Base-by-base conservation (phyloP, 768 basidiomycete species). In the Leucocoprinus leucothites region DNA sequence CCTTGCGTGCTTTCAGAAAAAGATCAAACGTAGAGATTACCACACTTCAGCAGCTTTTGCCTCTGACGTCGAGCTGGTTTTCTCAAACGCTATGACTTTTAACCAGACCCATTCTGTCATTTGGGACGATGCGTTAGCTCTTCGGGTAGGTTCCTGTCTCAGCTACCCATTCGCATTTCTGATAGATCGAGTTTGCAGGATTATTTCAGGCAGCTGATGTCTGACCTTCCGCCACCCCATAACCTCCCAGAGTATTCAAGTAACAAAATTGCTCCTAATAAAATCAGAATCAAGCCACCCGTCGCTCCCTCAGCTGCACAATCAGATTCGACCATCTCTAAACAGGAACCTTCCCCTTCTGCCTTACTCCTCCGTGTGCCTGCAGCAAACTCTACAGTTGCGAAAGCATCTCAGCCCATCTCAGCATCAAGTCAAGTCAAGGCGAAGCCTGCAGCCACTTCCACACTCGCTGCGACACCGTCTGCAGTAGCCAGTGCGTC, bases 41-140 rank as follows among this genome's bases (percentile, higher is more conserved):
- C 63, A 66, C 19, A 80, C 76, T 1, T 72, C 81, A 4, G 74
- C 79, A 3, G 86, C 88, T 22, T 96, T 95, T 64, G 86, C 87
- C 42, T 82, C 82, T 8, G 95, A 98, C 57, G 87, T 95, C 13
- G 91, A 94, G 62, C 79, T 94, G 40, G 88, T 98, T 22, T 96
- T 94, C 70, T 81, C 84, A 6, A 98, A 98, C 66, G 95, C 94
- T 9, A 76, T 91, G 67, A 71, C 80, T 55, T 98, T 94, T 72
- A 98, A 98, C 62, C 85, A 82, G 64, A 94, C 96, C 25, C 84
- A 88, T 64, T 91, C 87, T 24, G 79, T 71, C 53, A 89, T 94
- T 25, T 93, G 89, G 86, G 84, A 89, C 61, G 89, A 91, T 62
- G 90, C 91, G 18, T 65, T 77, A 18, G 68, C 73, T 2, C 78